phyloP scores from a whole-genome alignment of 2,329 filamentous ascomycete genomes.

The Nakataea oryzae region DNA sequence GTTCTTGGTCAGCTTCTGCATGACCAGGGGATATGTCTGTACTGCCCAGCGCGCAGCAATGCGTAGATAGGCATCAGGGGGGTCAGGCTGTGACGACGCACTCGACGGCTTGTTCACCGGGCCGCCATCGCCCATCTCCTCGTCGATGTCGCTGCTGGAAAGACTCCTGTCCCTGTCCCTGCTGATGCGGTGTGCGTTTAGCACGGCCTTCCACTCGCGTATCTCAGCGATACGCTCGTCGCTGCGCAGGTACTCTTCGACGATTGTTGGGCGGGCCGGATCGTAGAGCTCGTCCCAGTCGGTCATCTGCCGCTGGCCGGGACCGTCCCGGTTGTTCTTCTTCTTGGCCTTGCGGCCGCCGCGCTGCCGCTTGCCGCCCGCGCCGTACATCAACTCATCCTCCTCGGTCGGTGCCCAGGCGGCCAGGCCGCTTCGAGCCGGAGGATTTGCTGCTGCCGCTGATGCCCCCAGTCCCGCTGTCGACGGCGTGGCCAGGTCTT shows the following conservation, averaged over 20 bases:
- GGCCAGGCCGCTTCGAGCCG: slow-evolving; percentile 58
- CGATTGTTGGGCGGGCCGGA: slow-evolving; percentile 68
- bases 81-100: slow-evolving; percentile 11
- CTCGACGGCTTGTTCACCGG: slow-evolving; percentile 15
- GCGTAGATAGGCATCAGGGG: not conserved
- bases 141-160: slow-evolving; percentile 35
- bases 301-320: slow-evolving; percentile 39
- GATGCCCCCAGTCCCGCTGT: slow-evolving; percentile 9
- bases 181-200: slow-evolving; percentile 61
- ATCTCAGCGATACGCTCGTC: slow-evolving; percentile 75
- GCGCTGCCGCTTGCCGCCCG: slow-evolving; percentile 56
- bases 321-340: slow-evolving; percentile 55
- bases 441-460: slow-evolving; percentile 27
- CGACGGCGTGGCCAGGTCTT: not conserved
- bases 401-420: slow-evolving; percentile 72
- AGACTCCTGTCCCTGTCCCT: slow-evolving; percentile 31
- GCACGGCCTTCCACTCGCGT: slow-evolving; percentile 72
- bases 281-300: slow-evolving; percentile 94
- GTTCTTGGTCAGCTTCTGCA: not conserved
- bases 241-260: slow-evolving; percentile 74
- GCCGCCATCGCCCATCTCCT: slow-evolving; percentile 19
- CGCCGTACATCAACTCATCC: slow-evolving; percentile 68
- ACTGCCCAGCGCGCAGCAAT: not conserved
- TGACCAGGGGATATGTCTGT: not conserved
- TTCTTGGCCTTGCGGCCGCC: slow-evolving; percentile 48